phyloP scores from a whole-genome alignment of 2,329 filamentous ascomycete genomes.

The Penicillium psychrosexuale region DNA sequence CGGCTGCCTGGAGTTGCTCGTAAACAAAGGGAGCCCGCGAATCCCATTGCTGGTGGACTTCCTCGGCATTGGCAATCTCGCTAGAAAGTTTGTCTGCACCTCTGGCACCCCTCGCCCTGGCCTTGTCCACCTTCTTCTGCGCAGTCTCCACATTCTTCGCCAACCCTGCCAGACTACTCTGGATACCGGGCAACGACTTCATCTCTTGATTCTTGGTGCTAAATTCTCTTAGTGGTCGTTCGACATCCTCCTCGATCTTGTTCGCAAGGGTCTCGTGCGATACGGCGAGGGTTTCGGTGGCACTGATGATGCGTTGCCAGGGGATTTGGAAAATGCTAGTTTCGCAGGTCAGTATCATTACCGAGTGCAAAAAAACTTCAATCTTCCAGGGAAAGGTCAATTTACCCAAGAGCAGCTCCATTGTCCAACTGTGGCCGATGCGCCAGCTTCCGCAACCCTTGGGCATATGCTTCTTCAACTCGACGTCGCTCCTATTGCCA shows the following conservation, averaged over 20 bases:
- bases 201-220: constrained; percentile 69
- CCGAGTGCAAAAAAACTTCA: not conserved
- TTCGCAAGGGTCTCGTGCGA: constrained; percentile 78
- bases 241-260: constrained; percentile 84
- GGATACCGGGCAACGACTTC: constrained; percentile 74
- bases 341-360: constrained; percentile 16
- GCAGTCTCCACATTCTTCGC: constrained; percentile 82
- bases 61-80: constrained; percentile 70
- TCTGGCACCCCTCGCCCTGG: constrained; percentile 74
- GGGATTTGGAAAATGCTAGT: constrained; percentile 80
- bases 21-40: constrained; percentile 93
- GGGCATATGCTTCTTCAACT: constrained; percentile 85
- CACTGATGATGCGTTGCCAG: constrained; percentile 82
- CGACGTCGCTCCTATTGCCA: constrained; percentile 75
- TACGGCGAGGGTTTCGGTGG: constrained; percentile 74
- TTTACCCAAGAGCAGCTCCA: constrained; percentile 81
- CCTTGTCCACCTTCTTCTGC: constrained; percentile 80
- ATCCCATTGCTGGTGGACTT: constrained; percentile 82
- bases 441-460: constrained; percentile 75
- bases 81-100: constrained; percentile 69
- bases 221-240: constrained; percentile 76
- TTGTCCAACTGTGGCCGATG: constrained; percentile 71
- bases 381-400: constrained; percentile 12
- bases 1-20: constrained; percentile 83
- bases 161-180: constrained; percentile 73